phyloP scores from a whole-genome alignment of 2,329 filamentous ascomycete genomes.

The Pestalotiopsis sp. region DNA sequence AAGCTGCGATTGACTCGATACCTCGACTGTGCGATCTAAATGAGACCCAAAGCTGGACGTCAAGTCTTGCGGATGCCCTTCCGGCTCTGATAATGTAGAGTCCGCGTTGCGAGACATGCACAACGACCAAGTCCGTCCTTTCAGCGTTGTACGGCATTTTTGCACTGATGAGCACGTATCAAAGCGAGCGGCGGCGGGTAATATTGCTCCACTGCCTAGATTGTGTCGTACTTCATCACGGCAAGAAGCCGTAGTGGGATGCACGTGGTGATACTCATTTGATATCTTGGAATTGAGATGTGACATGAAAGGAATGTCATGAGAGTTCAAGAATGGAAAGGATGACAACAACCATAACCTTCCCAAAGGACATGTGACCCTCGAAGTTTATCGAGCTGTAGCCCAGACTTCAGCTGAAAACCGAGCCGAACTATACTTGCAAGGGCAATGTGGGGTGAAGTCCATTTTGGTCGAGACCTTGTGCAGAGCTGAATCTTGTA shows the following conservation, averaged over 20 bases:
- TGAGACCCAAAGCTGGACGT: neutral
- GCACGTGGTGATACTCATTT: too few relatives aligned
- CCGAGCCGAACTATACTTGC: neutral
- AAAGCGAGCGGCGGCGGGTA: too few relatives aligned
- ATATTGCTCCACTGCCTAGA: too few relatives aligned
- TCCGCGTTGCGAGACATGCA: neutral
- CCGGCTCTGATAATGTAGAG: neutral
- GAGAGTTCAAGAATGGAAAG: too few relatives aligned
- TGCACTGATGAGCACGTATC: neutral
- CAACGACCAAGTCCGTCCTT: neutral
- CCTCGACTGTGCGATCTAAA: conserved; percentile 34
- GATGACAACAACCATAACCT: neutral
- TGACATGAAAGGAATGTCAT: neutral
- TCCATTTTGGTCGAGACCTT: neutral
- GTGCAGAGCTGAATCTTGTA: neutral
- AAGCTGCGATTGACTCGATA: conserved; percentile 34
- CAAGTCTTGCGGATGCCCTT: neutral
- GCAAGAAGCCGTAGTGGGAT: too few relatives aligned
- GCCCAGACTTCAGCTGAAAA: neutral
- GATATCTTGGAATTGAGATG: neutral
- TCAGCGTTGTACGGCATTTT: neutral
- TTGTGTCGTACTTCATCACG: too few relatives aligned
- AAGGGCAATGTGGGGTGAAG: neutral
- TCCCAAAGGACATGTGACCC: neutral
- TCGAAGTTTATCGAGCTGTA: neutral